Base-by-base conservation (phyloP, 2,329 filamentous ascomycete species). In the Sordariomycetes sp. region DNA sequence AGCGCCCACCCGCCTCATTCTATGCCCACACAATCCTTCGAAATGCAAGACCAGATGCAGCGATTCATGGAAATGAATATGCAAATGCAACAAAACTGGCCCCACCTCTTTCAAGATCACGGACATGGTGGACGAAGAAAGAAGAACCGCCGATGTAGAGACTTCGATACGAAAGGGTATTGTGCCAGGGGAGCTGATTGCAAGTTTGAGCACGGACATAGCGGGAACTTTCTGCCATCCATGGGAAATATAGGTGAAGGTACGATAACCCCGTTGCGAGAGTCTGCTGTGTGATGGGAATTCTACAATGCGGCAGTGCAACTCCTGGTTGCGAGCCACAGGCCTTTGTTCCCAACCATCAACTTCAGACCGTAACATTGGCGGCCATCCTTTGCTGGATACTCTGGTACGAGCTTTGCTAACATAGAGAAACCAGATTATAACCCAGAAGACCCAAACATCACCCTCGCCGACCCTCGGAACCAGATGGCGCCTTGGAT, bases 151-250 rank as follows among this genome's bases (percentile, higher is more conserved):
- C 50, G 57, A 38, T 88, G 83, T 48, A 66, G 72, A 37, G 79
- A 86, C 51, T 86, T 82, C 46, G 80, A 86, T 38, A 72, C 61
- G 2, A 83, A 83, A 44, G 84, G 84, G 0, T 85, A 72, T 46
- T 88, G 84, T 49, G 68, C 75, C 6, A 63, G 76, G 25, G 81
- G 82, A 4, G 74, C 66, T 45, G 70, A 67, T 16, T 88, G 84
- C 55, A 69, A 65, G 25, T 86, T 73, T 46, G 76, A 86, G 44
- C 84, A 90, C 49, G 75, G 72, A 8, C 64, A 68, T 33, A 67
- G 75, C 19, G 21, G 21, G 15, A 30, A 27, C 19, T 14, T 27
- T 28, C 31, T 25, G 4, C 35, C 30, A 8, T 7, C 21, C 6
- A 10, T 29, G 5, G 35, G 25, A 6, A 19, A n/a, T 9, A 17